Percentiles rank a stretch among this genome's conserved stretches.
These are phyloP conservation scores for Cladosporium cucumerinum DNA, from an alignment of 2,329 filamentous ascomycete genomes.

Conservation along the genomic window DNA sequence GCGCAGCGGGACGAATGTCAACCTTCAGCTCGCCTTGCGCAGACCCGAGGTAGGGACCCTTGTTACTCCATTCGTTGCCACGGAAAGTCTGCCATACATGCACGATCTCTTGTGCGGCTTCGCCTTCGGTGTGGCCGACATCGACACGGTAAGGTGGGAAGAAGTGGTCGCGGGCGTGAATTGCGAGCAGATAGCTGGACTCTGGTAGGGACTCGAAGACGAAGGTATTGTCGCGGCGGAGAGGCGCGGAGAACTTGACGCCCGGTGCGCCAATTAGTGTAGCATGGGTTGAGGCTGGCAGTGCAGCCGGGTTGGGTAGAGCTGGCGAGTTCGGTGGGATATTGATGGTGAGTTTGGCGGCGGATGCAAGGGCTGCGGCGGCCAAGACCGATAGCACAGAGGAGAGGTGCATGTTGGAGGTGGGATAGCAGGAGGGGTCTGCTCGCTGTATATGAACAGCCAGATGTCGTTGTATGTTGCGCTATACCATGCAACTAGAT, in stretches of 20 bases:
- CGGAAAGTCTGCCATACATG: slow-evolving; percentile 79
- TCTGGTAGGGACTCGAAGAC: slow-evolving; percentile 68
- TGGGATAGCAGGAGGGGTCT: not conserved
- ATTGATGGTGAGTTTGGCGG: slow-evolving; percentile 50
- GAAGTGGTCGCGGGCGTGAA: slow-evolving; percentile 69
- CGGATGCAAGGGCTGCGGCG: slow-evolving; percentile 31
- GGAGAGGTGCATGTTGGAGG: not conserved
- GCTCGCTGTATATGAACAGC: not conserved
- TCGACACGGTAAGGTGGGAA: slow-evolving; percentile 83
- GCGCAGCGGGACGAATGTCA: slow-evolving; percentile 59
- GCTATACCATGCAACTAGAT: not conserved
- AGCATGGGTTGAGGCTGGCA: slow-evolving; percentile 58
- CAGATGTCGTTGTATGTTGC: not conserved
- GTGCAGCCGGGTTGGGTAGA: slow-evolving; percentile 44
- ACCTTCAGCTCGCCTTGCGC: slow-evolving; percentile 49
- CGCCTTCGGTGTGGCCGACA: slow-evolving; percentile 45
- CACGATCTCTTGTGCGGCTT: slow-evolving; percentile 47
- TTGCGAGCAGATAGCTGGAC: slow-evolving; percentile 77
- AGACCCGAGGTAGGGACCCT: slow-evolving; percentile 60
- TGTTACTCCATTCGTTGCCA: slow-evolving; percentile 86
- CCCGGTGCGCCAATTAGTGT: slow-evolving; percentile 52
- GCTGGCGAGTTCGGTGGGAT: slow-evolving; percentile 45
- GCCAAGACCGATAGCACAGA: slow-evolving; percentile 14
- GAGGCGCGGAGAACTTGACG: slow-evolving; percentile 54
- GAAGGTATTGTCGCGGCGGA: slow-evolving; percentile 68